Base-by-base conservation (phyloP, 1,139 yeast genomes). In the Yamadazyma aaseri region DNA sequence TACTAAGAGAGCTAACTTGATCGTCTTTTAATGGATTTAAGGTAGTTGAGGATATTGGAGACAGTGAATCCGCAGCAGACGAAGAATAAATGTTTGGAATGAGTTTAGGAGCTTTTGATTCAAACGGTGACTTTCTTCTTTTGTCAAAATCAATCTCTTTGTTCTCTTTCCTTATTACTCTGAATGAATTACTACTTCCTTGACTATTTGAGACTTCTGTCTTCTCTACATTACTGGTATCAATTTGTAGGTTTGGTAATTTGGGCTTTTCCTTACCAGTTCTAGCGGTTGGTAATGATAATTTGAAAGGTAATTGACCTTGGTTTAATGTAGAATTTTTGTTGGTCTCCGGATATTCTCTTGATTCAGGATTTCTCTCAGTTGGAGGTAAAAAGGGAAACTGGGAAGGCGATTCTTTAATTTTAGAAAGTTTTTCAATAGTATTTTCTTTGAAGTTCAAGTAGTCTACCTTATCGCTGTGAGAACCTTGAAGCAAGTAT, bases 101-200 rank as follows among this genome's bases (percentile, higher is more conserved):
- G 30, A 63, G 46, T 36, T 66, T 66, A 1, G 75, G 73, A 1
- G 71, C 61, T 34, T 65, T 67, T 3, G 58, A 44, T 28, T 72
- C 79, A 48, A 76, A 83, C 1, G 95, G 95, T 0, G 95, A 81
- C 33, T 80, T 79, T 28, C 95, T 63, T 35, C 90, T 67, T 49
- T 86, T 81, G 50, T 86, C 94, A 53, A 86, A 86, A 58, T 87
- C 89, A 38, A 86, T 85, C 51, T 84, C 94, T 18, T 76, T 63
- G 11, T 73, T 73, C 27, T 74, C 78, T n/a, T 80, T 77, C 23
- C 90, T 59, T 10, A 86, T 70, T 0, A 86, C 83, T 41, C 82
- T 71, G 51, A 86, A 86, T 4, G 32, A 12, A 17, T 30, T 30
- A 6, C 27, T 14, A 9, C 31, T 35, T 12, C 13, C 13, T 4